A percentile compares a stretch with the other conserved stretches of the same genome.
These are phyloP conservation scores for Aspergillus japonicus DNA, from an alignment of 2,329 filamentous ascomycete species.

Conservation along the genomic window DNA sequence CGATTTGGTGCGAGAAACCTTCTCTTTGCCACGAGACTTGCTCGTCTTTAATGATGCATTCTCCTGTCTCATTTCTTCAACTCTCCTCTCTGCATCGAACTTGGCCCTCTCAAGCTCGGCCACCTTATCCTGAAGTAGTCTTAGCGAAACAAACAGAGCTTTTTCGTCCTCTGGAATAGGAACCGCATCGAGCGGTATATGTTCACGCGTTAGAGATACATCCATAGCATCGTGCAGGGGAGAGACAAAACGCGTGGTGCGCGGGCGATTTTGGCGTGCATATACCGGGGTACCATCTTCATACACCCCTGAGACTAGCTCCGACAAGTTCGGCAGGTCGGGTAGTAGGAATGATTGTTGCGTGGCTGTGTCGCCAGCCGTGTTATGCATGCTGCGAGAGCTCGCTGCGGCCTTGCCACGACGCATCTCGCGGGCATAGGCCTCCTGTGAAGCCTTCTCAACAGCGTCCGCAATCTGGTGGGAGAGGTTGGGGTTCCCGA, in stretches of 20 bases:
- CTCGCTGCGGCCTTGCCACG: slow-evolving; percentile 25
- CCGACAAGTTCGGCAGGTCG: slow-evolving; percentile 60
- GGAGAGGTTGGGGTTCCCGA: slow-evolving; percentile 49
- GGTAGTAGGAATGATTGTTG: slow-evolving; percentile 62
- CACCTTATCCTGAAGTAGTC: slow-evolving; percentile 59
- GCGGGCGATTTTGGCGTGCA: slow-evolving; percentile 49
- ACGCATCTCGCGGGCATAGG: slow-evolving; percentile 33
- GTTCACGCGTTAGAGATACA: slow-evolving; percentile 33
- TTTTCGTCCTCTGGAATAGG: slow-evolving; percentile 63
- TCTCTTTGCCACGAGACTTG: slow-evolving; percentile 36
- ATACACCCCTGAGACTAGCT: slow-evolving; percentile 59
- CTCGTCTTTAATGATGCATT: slow-evolving; percentile 52
- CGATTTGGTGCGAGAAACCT: slow-evolving; percentile 31
- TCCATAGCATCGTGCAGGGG: slow-evolving; percentile 40
- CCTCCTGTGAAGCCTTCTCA: slow-evolving; percentile 38
- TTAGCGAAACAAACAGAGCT: slow-evolving; percentile 60
- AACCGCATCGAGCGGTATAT: slow-evolving; percentile 54
- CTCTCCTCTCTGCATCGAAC: slow-evolving; percentile 48
- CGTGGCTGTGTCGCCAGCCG: slow-evolving; percentile 50
- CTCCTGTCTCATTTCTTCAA: slow-evolving; percentile 54
- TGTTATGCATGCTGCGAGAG: slow-evolving; percentile 24
- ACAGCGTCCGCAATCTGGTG: slow-evolving; percentile 41
- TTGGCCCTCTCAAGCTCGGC: slow-evolving; percentile 57
- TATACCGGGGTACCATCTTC: slow-evolving; percentile 59
- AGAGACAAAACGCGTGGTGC: slow-evolving; percentile 55